Percentiles rank a stretch among this genome's conserved stretches.
Conservation (phyloP, 192 early-diverging fungal genomes). For the Mortierella alpina region DNA sequence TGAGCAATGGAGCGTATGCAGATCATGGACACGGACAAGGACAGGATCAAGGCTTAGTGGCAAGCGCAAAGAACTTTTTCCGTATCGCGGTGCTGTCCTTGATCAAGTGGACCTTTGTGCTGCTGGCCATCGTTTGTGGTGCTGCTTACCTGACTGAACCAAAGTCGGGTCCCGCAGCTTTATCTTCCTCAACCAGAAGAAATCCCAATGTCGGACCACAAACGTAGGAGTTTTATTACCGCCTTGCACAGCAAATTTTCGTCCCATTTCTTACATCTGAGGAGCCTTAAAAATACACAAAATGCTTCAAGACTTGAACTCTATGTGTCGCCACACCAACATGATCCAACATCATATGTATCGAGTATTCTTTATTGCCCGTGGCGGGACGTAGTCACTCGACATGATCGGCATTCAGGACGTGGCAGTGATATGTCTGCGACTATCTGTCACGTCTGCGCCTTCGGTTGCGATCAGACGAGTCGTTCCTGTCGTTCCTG, state of each 20-base stretch:
- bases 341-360: too few relatives aligned
- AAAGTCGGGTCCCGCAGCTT: slow-evolving; percentile 4
- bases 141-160: slow-evolving; percentile 42
- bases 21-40: neutral
- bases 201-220: neutral
- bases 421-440: too few relatives aligned
- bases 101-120: slow-evolving; percentile 38
- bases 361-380: too few relatives aligned
- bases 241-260: neutral
- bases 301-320: too few relatives aligned
- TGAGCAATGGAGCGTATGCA: slow-evolving; percentile 5
- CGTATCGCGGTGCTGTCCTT: slow-evolving; percentile 20
- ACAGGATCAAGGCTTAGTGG: neutral
- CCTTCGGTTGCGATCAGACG: too few relatives aligned
- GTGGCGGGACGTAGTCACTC: too few relatives aligned
- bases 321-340: too few relatives aligned
- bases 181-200: neutral
- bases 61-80: slow-evolving; percentile 12
- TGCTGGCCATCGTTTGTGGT: slow-evolving; percentile 36
- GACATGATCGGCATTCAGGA: too few relatives aligned
- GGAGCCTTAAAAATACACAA: too few relatives aligned
- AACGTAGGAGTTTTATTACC: neutral
- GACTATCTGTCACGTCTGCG: too few relatives aligned
- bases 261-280: too few relatives aligned
- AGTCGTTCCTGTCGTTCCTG: too few relatives aligned